Base-by-base conservation (phyloP, 495 filamentous ascomycete species). In the Hyaloscypha variabilis region DNA sequence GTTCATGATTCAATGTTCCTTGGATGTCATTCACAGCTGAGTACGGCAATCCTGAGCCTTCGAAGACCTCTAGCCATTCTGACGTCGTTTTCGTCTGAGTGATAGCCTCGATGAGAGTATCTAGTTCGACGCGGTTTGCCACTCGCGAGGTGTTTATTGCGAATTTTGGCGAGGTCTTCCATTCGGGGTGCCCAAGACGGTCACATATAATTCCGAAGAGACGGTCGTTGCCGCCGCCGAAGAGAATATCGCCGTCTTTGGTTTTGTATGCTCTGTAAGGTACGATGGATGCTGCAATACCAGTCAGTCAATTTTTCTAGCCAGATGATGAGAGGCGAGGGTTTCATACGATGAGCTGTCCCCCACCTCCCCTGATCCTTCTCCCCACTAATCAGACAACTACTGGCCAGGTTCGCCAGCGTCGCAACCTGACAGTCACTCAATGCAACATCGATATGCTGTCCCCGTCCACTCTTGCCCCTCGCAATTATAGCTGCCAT, bases 401-500 rank as follows among this genome's bases (percentile, higher is more conserved):
- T 97, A 74, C 92, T 96, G 11, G 94, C 95, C 67, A 99, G 89
- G 76, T 99, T 99, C 2, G 91, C 84, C 54, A 99, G 77, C 0
- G 93, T 97, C 1, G 94, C 96, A 54, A 96, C 92, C 70, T 99
- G 95, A 68, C 92, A 96, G 75, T 99, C 95, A 71, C 91, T 96
- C 62, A 99, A 76, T 2, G 90, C 87, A 23, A 91, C 91, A 75
- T 99, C 95, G 54, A 99, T 93, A 76, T 97, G 92, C 76, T 97
- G 95, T 0, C 95, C 95, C 67, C 82, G 86, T 0, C 89, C 89
- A 0, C 88, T 91, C 56, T 78, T 82, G 2, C 70, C 83, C 19
- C 95, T 84, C 1, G 85, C 83, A 58, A 99, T 79, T 53, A 99
- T 78, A 0, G 96, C 94, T 0, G 95, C 95, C 92, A 98, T 96